A percentile compares a stretch with the other conserved stretches of the same genome.
Evolutionary conservation across 179 eudicot genomes (phyloP).

Genomic region (Amaranthus tricolor): DNA sequence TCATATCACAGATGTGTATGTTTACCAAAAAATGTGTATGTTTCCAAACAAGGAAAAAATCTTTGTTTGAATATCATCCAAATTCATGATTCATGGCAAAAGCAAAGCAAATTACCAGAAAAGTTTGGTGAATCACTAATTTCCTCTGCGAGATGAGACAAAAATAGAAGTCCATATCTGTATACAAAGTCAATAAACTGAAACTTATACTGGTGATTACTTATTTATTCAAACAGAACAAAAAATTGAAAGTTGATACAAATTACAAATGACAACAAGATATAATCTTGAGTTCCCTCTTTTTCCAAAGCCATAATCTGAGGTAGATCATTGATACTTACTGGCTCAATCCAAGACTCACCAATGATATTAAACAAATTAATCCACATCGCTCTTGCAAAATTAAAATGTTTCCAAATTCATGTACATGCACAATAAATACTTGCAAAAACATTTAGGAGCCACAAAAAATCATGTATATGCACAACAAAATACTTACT

Average conservation of each 20-base stretch:
- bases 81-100: constrained; percentile 6
- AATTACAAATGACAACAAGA: neutral
- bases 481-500: neutral
- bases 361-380: no score
- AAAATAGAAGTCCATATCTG: constrained; percentile 83
- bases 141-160: constrained; percentile 78
- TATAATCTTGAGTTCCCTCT: no score
- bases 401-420: no score
- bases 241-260: neutral
- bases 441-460: no score
- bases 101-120: constrained; percentile 49
- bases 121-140: constrained; percentile 66
- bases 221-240: neutral
- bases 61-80: neutral
- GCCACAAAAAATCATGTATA: no score
- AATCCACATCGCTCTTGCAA: no score
- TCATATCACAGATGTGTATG: neutral
- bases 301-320: no score
- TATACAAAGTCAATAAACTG: neutral
- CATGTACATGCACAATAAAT: no score
- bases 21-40: no score
- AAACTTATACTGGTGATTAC: neutral
- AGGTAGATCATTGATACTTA: no score
- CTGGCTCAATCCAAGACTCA: no score
- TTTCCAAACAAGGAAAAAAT: neutral